Evolutionary conservation across 768 basidiomycete species (phyloP), one percentile per base, ranked within the genome.

Genomic region (Rubroboletus pulcherrimus): DNA sequence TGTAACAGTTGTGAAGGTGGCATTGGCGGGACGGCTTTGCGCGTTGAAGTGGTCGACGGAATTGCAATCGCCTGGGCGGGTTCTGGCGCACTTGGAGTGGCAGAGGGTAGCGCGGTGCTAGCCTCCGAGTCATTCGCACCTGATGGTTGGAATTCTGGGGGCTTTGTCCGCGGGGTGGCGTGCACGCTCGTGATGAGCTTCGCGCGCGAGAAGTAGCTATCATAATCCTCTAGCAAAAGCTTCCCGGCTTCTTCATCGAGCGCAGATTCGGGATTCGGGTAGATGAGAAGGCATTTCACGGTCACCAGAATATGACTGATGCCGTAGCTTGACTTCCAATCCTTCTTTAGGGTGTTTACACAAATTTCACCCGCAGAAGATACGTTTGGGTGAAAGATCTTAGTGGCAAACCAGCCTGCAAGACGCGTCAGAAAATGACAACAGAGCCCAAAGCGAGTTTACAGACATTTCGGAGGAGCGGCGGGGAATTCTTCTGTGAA

Each of bases 381-480:
- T 39, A 98, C 93, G 64, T 98, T 98, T 0, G 96, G 95, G 65
- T 98, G 95, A 73, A 98, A 98, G 54, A 98, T 95, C 77, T 96
- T 97, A 48, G 95, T 97, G 14, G 81, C 76, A 62, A 97, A 89
- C 77, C 91, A 87, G 66, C 95, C 94, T 96, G 61, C 11, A 40
- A 33, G 11, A 49, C 51, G 34, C 31, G 45, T 68, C 56, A 60
- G 21, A 33, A 52, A 26, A 4, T 4, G 15, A 49, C 17, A 12
- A 8, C 10, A 55, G 7, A 34, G 1, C 34, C 1, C 12, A 53
- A 46, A 45, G 50, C 42, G 21, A 45, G n/a, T 19, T 24, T 31
- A 50, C 49, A 33, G 5, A 95, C 96, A 97, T 77, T 95, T 97
- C 8, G 95, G 95, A 49, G 95, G 95, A 29, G 86, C 83, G 45